Evolutionary conservation across 1,284 basidiomycete genomes (phyloP).

Genomic region (Trametes sp.): DNA sequence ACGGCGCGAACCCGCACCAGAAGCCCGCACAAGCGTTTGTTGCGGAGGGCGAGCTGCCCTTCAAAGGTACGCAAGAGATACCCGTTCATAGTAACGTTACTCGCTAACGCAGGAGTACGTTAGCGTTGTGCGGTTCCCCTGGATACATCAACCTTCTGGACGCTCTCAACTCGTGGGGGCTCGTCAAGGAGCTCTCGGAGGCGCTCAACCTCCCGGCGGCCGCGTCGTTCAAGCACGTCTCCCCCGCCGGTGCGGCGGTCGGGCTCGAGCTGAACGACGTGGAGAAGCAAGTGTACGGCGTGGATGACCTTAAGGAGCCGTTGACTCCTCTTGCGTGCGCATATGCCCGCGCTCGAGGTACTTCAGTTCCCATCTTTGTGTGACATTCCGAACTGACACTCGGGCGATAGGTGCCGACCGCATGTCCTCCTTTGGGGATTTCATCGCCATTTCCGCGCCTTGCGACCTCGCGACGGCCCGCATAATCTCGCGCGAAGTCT

Average conservation of each 20-base stretch:
- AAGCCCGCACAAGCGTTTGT: constrained; percentile 99
- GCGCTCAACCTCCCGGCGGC: constrained; percentile 91
- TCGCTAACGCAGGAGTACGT: background rate
- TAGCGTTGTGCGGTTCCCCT: constrained; percentile 92
- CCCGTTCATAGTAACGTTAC: background rate
- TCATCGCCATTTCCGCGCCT: constrained; percentile 93
- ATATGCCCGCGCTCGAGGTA: constrained; percentile 95
- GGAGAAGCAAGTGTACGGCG: constrained; percentile 96
- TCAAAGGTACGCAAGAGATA: constrained; percentile 72
- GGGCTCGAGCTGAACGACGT: constrained; percentile 85
- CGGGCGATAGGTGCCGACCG: constrained; percentile 83
- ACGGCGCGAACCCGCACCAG: constrained; percentile 99
- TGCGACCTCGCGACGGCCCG: constrained; percentile 95
- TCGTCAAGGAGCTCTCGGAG: constrained; percentile 94
- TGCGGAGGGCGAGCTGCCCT: constrained; percentile 88
- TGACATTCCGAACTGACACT: background rate
- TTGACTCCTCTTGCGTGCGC: constrained; percentile 92
- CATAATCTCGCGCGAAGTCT: constrained; percentile 98
- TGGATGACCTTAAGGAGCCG: constrained; percentile 92
- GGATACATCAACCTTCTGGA: constrained; percentile 99
- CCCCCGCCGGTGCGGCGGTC: constrained; percentile 95
- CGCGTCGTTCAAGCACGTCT: constrained; percentile 99
- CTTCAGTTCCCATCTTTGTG: constrained; percentile 6
- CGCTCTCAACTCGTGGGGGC: constrained; percentile 95
- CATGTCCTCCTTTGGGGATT: constrained; percentile 99